Evolutionary conservation across 2,329 filamentous ascomycete species (phyloP).

Genomic region (Pseudogymnoascus sp.): DNA sequence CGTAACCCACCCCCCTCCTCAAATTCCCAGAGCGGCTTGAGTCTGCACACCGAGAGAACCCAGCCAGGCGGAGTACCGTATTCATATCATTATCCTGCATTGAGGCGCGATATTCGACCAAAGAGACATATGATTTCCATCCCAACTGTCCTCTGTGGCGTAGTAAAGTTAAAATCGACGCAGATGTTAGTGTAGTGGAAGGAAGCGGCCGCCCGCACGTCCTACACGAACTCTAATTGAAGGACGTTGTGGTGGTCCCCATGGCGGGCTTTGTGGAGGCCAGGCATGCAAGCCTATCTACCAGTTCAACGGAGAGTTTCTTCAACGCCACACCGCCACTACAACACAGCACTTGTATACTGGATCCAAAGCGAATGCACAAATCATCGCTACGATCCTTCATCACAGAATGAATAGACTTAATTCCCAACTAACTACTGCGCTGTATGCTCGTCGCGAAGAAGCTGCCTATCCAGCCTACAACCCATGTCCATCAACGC

Average conservation of each 20-base stretch:
- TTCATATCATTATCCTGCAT: neutral
- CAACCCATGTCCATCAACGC: neutral
- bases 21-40: neutral
- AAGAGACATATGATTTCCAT: neutral
- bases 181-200: neutral
- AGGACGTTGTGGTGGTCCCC: neutral
- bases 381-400: neutral
- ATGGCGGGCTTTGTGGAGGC: neutral
- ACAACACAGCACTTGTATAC: neutral
- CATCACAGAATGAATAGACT: neutral
- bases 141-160: neutral
- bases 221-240: neutral
- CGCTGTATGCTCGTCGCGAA: neutral
- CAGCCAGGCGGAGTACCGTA: neutral
- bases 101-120: neutral
- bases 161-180: neutral
- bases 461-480: neutral
- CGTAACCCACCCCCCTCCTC: neutral
- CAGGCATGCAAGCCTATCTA: neutral
- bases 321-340: neutral
- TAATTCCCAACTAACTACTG: neutral
- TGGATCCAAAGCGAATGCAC: neutral
- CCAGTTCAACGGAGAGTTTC: neutral
- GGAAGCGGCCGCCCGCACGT: neutral
- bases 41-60: neutral